Percentiles rank a stretch among this genome's conserved stretches.
These are phyloP conservation scores for Fusarium sp. DNA, from an alignment of 2,329 filamentous ascomycete genomes.

Conservation along the genomic window DNA sequence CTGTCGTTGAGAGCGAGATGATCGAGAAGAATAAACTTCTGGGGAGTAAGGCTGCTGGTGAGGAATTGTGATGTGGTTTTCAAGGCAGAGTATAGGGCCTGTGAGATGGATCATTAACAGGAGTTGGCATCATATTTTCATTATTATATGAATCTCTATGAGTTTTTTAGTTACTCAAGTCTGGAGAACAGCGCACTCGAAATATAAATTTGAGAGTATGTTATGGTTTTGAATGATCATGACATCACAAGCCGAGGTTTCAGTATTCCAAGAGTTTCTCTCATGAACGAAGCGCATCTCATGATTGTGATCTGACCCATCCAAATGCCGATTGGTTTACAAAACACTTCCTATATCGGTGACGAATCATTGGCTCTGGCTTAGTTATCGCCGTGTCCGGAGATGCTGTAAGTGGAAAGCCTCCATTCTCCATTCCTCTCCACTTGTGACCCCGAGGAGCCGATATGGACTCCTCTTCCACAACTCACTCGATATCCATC, in stretches of 20 bases:
- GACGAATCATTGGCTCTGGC: conserved; percentile 22
- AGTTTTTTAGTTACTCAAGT: not conserved
- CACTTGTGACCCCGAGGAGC: conserved; percentile 7
- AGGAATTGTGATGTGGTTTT: not conserved
- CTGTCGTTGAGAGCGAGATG: conserved; percentile 66
- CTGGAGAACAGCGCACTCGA: too few relatives aligned
- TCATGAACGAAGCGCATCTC: not conserved
- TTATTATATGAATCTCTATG: not conserved
- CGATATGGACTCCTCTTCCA: conserved; percentile 1
- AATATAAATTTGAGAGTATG: not conserved
- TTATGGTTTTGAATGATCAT: not conserved
- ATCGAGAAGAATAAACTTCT: conserved; percentile 29
- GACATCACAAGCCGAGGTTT: conserved; percentile 13
- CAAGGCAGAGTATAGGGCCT: not conserved
- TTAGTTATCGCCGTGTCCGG: conserved; percentile 24
- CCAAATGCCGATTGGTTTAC: not conserved
- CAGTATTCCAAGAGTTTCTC: not conserved
- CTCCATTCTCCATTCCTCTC: conserved; percentile 8
- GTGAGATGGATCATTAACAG: not conserved
- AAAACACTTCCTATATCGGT: not conserved
- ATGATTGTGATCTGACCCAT: not conserved
- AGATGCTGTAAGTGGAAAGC: conserved; percentile 25
- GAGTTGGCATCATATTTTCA: not conserved
- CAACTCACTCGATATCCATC: not conserved
- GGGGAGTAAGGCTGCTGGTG: not conserved